A percentile compares a stretch with the other conserved stretches of the same genome.
Conservation (phyloP, 371 early-diverging fungal genomes). For the Dichotomocladium elegans region DNA sequence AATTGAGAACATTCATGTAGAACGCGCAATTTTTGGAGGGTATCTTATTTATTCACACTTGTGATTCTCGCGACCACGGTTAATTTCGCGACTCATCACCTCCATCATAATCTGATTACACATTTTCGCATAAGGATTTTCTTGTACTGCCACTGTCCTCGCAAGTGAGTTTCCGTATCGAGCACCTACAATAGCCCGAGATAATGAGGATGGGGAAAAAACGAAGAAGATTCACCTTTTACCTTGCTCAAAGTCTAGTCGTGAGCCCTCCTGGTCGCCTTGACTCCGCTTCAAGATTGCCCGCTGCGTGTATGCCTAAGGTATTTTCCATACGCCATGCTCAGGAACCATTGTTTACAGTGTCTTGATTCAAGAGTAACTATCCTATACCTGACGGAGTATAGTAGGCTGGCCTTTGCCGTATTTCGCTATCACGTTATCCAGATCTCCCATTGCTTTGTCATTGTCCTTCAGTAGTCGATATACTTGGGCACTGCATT, state of each 20-base stretch:
- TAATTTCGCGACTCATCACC: conserved; percentile 55
- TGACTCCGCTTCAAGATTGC: conserved; percentile 63
- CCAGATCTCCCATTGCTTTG: conserved; percentile 64
- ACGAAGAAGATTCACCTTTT: not conserved
- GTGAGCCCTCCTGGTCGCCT: conserved; percentile 66
- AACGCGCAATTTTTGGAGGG: too few species aligned
- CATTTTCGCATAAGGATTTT: conserved; percentile 91
- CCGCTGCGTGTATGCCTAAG: conserved; percentile 82
- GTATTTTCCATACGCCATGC: not conserved
- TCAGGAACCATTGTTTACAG: too few species aligned
- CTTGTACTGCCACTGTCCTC: conserved; percentile 66
- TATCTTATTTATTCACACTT: conserved; percentile 1
- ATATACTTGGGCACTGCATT: conserved; percentile 80
- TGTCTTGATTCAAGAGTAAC: not conserved
- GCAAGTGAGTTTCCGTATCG: conserved; percentile 82
- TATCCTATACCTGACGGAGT: conserved; percentile 56
- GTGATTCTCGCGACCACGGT: not conserved
- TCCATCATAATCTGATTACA: conserved; percentile 76
- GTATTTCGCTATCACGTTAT: conserved; percentile 61
- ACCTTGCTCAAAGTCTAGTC: conserved; percentile 66
- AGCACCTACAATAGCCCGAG: conserved; percentile 51
- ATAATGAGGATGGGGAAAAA: not conserved
- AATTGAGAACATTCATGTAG: not conserved
- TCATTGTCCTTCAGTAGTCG: conserved; percentile 57
- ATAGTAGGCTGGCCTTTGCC: conserved; percentile 59